Percentiles rank a stretch among this genome's conserved stretches.
These are phyloP conservation scores for Annulohypoxylon bovei DNA, from an alignment of 495 filamentous ascomycete species.

Conservation along the genomic window DNA sequence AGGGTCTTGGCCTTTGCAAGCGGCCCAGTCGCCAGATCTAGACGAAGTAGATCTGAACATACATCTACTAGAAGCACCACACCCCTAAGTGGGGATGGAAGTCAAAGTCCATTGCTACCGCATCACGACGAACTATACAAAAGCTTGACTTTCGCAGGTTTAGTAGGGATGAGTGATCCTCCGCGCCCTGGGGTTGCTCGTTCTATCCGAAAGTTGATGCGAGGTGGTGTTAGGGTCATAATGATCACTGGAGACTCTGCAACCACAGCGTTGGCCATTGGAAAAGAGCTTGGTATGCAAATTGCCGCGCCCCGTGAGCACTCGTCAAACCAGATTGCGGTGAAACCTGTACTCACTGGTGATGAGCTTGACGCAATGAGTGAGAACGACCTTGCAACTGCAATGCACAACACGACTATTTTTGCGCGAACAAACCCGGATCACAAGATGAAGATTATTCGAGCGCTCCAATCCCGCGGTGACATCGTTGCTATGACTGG, in stretches of 20 bases:
- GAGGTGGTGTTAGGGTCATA: conserved; percentile 92
- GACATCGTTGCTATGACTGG: conserved; percentile 99
- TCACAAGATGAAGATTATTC: conserved; percentile 97
- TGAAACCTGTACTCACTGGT: conserved; percentile 82
- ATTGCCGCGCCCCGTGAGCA: conserved; percentile 59
- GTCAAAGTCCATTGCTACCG: conserved; percentile 53
- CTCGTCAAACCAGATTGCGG: conserved; percentile 54
- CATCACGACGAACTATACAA: conserved; percentile 78
- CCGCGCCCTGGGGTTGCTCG: conserved; percentile 88
- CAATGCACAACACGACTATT: conserved; percentile 87
- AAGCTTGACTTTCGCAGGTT: conserved; percentile 86
- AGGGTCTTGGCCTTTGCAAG: conserved; percentile 93
- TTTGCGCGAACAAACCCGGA: conserved; percentile 97
- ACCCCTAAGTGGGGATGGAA: conserved; percentile 44
- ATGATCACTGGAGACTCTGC: conserved; percentile 99
- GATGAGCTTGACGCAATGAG: conserved; percentile 93
- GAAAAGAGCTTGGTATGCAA: conserved; percentile 91
- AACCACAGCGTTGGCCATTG: conserved; percentile 92
- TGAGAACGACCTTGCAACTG: conserved; percentile 79
- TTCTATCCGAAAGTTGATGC: conserved; percentile 89
- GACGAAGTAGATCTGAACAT: conserved; percentile 47
- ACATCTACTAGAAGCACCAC: conserved; percentile 43
- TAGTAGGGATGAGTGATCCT: conserved; percentile 97
- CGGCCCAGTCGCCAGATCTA: conserved; percentile 61
- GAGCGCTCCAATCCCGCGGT: conserved; percentile 88